Conservation (phyloP, 2,329 filamentous ascomycete species). For the Microdochium paspali region DNA sequence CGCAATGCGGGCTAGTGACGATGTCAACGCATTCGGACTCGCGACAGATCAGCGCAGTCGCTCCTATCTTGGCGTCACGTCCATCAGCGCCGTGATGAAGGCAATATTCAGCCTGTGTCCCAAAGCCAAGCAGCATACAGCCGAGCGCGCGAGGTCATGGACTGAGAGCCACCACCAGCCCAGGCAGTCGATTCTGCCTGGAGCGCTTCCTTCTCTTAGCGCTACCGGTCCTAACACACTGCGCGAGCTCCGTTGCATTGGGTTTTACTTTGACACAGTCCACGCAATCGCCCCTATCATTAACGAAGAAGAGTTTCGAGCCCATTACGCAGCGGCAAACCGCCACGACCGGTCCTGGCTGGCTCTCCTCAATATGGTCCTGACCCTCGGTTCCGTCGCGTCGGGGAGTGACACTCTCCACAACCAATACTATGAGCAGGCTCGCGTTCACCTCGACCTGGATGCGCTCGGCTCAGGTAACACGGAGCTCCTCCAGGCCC, state of each 20-base stretch:
- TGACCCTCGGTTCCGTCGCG: slow-evolving; percentile 64
- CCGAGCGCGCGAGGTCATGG: slow-evolving; percentile 14
- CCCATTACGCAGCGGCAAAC: slow-evolving; percentile 41
- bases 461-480: slow-evolving; percentile 62
- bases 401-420: slow-evolving; percentile 59
- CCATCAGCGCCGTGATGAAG: slow-evolving; percentile 51
- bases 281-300: slow-evolving; percentile 52
- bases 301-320: slow-evolving; percentile 49
- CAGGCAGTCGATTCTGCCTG: slow-evolving; percentile 14
- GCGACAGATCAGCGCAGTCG: slow-evolving; percentile 44
- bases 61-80: slow-evolving; percentile 54
- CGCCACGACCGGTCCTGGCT: slow-evolving; percentile 62
- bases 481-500: slow-evolving; percentile 63
- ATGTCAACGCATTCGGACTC: slow-evolving; percentile 28
- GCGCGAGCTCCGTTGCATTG: slow-evolving; percentile 31
- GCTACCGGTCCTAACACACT: slow-evolving; percentile 29
- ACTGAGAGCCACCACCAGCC: slow-evolving; percentile 2
- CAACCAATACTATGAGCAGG: slow-evolving; percentile 58
- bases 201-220: slow-evolving; percentile 25
- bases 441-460: slow-evolving; percentile 56
- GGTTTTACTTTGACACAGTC: slow-evolving; percentile 52
- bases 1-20: slow-evolving; percentile 14
- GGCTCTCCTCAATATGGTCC: slow-evolving; percentile 65
- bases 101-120: slow-evolving; percentile 36
- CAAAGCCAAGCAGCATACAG: slow-evolving; percentile 16